Conservation (phyloP, 768 basidiomycete genomes). For the Pleurotus giganteus region DNA sequence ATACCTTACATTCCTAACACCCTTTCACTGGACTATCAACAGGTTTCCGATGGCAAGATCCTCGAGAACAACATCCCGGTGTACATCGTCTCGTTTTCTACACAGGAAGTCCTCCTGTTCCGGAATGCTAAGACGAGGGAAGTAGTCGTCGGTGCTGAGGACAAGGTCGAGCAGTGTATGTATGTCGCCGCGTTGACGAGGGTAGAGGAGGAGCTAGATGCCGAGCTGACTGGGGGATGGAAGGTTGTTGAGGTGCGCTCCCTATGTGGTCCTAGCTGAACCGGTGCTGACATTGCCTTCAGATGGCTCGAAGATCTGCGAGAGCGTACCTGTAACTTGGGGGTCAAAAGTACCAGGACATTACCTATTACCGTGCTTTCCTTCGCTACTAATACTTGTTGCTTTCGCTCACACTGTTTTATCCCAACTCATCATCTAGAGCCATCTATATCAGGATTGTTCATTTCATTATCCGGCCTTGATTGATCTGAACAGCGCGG, state of each 20-base stretch:
- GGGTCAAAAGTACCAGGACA: slow-evolving; percentile 1
- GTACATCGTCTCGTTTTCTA: slow-evolving; percentile 87
- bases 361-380: neutral
- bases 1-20: neutral
- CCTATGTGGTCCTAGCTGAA: neutral
- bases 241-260: slow-evolving; percentile 87
- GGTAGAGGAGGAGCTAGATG: slow-evolving; percentile 80
- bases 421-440: slow-evolving; percentile 4
- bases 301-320: slow-evolving; percentile 30
- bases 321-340: slow-evolving; percentile 25
- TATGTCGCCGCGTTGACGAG: slow-evolving; percentile 93
- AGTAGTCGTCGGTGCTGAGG: slow-evolving; percentile 80
- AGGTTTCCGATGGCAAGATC: slow-evolving; percentile 86
- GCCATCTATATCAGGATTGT: neutral
- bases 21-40: neutral
- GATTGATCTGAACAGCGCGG: no score
- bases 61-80: slow-evolving; percentile 89
- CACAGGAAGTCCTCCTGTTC: slow-evolving; percentile 93
- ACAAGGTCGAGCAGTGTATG: slow-evolving; percentile 89
- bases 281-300: neutral
- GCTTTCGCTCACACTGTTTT: slow-evolving; percentile 1
- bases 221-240: slow-evolving; percentile 97
- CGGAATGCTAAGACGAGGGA: slow-evolving; percentile 88
- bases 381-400: neutral
- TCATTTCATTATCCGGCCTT: no score